Percentiles rank a stretch among this genome's conserved stretches.
These are phyloP conservation scores for Pterocarpus santalinus DNA, from an alignment of 306 rosid species.

Conservation along the genomic window DNA sequence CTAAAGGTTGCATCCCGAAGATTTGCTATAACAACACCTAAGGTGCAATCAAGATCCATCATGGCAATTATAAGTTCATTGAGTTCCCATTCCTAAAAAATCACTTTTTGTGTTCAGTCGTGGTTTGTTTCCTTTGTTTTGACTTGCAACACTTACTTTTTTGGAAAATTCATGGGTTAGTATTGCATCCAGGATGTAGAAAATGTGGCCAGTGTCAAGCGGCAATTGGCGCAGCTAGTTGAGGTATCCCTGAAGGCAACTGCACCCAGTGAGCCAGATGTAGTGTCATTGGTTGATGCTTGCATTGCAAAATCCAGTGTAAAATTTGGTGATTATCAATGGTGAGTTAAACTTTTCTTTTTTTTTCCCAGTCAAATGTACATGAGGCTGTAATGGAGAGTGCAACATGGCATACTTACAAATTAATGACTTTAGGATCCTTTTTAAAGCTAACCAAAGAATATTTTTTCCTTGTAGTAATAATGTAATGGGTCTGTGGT, in stretches of 20 bases:
- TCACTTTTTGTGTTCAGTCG: background rate
- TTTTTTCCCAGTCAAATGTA: background rate
- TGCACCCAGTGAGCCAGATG: constrained; percentile 66
- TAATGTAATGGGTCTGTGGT: constrained; percentile 91
- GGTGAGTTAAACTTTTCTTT: constrained; percentile 55
- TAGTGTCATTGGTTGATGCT: constrained; percentile 70
- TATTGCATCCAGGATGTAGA: constrained; percentile 65
- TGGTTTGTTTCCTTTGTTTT: background rate
- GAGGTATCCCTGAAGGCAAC: constrained; percentile 65
- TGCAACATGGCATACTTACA: background rate
- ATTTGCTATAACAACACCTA: constrained; percentile 50
- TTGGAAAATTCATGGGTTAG: too few relatives aligned
- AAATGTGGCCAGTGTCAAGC: constrained; percentile 65
- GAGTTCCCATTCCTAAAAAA: background rate
- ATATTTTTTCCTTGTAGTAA: constrained; percentile 60
- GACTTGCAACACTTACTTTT: too few relatives aligned
- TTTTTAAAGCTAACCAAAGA: constrained; percentile 1
- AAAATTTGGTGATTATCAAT: constrained; percentile 88
- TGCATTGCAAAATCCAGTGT: constrained; percentile 72
- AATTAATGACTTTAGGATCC: background rate
- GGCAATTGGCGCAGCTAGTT: constrained; percentile 70
- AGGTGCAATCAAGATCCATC: constrained; percentile 59
- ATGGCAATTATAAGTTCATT: constrained; percentile 69
- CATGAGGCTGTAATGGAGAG: constrained; percentile 17
- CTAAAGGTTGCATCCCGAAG: constrained; percentile 78